Evolutionary conservation across 225 moss, liverwort and hornwort species (phyloP).

Genomic region (Takakia lepidozioides): DNA sequence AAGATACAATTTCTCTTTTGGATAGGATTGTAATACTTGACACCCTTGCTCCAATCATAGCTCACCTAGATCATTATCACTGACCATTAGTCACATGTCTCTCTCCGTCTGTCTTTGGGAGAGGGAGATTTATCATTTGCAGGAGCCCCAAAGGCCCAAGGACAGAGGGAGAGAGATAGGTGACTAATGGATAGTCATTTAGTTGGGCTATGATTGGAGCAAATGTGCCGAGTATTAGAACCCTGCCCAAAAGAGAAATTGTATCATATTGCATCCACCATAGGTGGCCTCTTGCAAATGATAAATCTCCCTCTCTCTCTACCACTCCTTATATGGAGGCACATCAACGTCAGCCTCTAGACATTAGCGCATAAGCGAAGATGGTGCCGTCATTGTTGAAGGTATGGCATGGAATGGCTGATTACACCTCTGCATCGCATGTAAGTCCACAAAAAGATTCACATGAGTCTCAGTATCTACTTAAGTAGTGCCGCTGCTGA

Average conservation of each 20-base stretch:
- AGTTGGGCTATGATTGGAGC: constrained; percentile 98
- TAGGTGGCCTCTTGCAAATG: no score
- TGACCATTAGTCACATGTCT: neutral
- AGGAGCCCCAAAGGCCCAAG: no score
- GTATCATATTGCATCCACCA: constrained; percentile 82
- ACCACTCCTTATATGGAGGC: no score
- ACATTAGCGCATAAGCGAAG: constrained; percentile 53
- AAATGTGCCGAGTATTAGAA: constrained; percentile 98
- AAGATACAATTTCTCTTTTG: constrained; percentile 79
- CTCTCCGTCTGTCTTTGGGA: no score
- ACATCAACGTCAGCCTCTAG: constrained; percentile 14
- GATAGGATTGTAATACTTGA: constrained; percentile 84
- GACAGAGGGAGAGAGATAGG: no score
- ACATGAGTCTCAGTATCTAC: constrained; percentile 48
- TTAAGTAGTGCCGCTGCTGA: constrained; percentile 50
- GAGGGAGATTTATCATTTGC: no score
- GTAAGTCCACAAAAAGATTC: constrained; percentile 26
- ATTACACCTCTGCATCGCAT: constrained; percentile 14
- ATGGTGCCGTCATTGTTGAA: constrained; percentile 48
- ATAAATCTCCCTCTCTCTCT: no score
- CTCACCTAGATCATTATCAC: constrained; percentile 47
- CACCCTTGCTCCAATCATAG: constrained; percentile 99
- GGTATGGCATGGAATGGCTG: constrained; percentile 10
- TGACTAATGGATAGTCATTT: constrained; percentile 5
- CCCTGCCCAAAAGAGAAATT: constrained; percentile 68